A percentile compares a stretch with the other conserved stretches of the same genome.
phyloP scores from a whole-genome alignment of 2,329 filamentous ascomycete species.

The Aspergillus proliferans region DNA sequence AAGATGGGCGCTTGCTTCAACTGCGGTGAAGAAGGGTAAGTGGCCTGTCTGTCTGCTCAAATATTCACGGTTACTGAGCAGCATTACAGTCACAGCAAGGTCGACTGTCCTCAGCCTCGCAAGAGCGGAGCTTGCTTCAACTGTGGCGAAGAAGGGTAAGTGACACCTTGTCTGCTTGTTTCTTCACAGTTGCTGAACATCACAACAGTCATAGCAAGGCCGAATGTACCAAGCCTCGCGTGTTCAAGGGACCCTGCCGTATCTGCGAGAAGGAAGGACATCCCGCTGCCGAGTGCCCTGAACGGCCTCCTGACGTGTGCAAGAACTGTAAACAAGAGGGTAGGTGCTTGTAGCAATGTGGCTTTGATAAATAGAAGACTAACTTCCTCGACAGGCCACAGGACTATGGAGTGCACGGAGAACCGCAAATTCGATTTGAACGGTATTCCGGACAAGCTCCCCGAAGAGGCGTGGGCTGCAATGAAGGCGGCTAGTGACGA shows the following conservation, averaged over 20 bases:
- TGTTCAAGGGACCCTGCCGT: constrained; percentile 43
- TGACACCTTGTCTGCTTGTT: neutral
- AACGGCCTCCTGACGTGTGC: constrained; percentile 38
- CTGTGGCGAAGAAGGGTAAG: constrained; percentile 36
- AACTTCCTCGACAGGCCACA: constrained; percentile 32
- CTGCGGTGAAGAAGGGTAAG: constrained; percentile 39
- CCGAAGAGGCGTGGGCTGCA: constrained; percentile 46
- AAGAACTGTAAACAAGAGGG: constrained; percentile 44
- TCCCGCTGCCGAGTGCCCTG: constrained; percentile 39
- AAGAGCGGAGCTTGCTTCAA: constrained; percentile 37
- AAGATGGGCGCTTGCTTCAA: constrained; percentile 39
- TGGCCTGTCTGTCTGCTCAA: constrained; percentile 6
- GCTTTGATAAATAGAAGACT: constrained; percentile 1
- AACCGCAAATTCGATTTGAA: constrained; percentile 40
- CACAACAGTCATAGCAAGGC: constrained; percentile 34
- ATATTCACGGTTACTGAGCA: neutral
- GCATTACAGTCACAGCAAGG: constrained; percentile 1
- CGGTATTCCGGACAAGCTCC: constrained; percentile 41
- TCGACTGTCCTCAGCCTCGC: constrained; percentile 33
- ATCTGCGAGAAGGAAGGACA: constrained; percentile 44
- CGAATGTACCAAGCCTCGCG: constrained; percentile 42
- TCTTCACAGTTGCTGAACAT: neutral
- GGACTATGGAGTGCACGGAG: constrained; percentile 39
- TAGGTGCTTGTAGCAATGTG: constrained; percentile 10
- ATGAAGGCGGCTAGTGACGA: constrained; percentile 45